Conservation (phyloP, 169 alveolate species). For the Babesia gibsoni region DNA sequence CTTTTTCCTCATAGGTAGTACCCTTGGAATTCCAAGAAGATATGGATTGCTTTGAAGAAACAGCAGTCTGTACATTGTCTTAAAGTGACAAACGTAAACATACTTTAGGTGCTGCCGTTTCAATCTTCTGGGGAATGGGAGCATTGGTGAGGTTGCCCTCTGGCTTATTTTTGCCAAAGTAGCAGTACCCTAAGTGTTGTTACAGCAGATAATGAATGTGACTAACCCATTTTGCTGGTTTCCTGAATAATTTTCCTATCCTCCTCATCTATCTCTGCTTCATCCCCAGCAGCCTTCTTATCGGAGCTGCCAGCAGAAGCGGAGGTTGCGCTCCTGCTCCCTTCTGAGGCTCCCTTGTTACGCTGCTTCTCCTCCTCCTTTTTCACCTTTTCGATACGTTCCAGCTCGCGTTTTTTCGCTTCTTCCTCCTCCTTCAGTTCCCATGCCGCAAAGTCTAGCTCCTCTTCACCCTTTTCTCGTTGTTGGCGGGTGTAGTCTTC, state of each 20-base stretch:
- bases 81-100: not conserved
- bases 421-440: conserved; percentile 62
- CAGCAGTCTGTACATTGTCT: conserved; percentile 24
- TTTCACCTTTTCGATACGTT: conserved; percentile 56
- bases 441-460: conserved; percentile 66
- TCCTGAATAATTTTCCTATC: conserved; percentile 79
- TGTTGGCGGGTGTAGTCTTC: conserved; percentile 63
- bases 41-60: conserved; percentile 44
- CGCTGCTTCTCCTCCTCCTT: conserved; percentile 45
- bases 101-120: conserved; percentile 40
- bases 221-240: conserved; percentile 80
- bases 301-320: conserved; percentile 4
- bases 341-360: conserved; percentile 7
- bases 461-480: conserved; percentile 68
- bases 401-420: conserved; percentile 48
- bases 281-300: conserved; percentile 42
- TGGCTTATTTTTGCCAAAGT: conserved; percentile 72
- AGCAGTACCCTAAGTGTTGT: conserved; percentile 69
- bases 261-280: conserved; percentile 79
- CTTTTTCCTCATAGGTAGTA: conserved; percentile 84
- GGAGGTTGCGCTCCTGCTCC: conserved; percentile 5
- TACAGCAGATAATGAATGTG: not conserved
- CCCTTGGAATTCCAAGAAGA: conserved; percentile 85
- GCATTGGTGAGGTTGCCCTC: conserved; percentile 53
- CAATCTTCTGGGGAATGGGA: conserved; percentile 54